Evolutionary conservation across 768 basidiomycete genomes (phyloP), one percentile per base, ranked within the genome.

Genomic region (Exidia glandulosa): DNA sequence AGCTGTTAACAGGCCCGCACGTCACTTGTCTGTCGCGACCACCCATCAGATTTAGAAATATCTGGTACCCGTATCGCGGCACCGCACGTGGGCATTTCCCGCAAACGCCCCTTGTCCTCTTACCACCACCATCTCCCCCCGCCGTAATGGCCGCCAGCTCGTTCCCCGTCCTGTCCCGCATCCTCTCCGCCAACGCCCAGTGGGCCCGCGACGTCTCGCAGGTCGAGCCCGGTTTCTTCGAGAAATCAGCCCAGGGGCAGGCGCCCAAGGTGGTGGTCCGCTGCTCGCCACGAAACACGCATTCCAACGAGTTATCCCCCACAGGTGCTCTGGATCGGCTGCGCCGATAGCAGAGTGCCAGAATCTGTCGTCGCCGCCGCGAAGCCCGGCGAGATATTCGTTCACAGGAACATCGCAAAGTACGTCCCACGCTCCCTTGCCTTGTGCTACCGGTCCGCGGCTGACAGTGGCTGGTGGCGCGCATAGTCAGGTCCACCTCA

Each of bases 351-450:
- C 12, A 78, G 92, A 63, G 87, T 92, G 2, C 90, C 89, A 23
- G 90, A 91, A 70, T 82, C 82, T 34, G 85, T 88, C 64, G 74
- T 88, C 60, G 84, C 83, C 34, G 81, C 76, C 34, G 75, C 82
- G 9, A 77, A 78, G 63, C 92, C 92, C 0, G 93, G 91, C 58
- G 86, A 86, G 48, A 81, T 89, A 62, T 94, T 94, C 66, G 84
- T 87, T 31, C 85, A 91, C 71, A 77, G 92, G 54, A 94, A 94
- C 71, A 85, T 94, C 64, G 92, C 90, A 58, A 94, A 95, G 86
- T 90, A 64, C 60, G 84, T 72, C 50, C 59, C 58, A 29, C 27
- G 4, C n/a, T 37, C 25, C 27, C 30, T 10, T 32, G n/a, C 57
- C 16, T n/a, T 56, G 55, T 56, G n/a, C 32, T 34, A 34, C 27